phyloP scores from a whole-genome alignment of 352 stramenopile species.

The Pythium biforme region DNA sequence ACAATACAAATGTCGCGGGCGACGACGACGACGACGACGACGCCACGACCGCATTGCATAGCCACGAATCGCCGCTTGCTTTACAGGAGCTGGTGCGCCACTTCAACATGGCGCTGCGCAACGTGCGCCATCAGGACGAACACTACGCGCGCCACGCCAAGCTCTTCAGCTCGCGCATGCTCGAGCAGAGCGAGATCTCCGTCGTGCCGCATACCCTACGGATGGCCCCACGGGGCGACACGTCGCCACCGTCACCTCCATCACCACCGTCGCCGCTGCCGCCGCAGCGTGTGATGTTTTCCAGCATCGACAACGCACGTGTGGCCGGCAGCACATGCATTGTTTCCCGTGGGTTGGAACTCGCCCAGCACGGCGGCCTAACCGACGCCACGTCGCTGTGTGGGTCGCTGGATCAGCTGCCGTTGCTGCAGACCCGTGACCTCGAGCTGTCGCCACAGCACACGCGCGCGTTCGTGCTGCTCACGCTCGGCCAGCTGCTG shows the following conservation, averaged over 20 bases:
- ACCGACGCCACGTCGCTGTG: conserved; percentile 4
- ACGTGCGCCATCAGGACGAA: conserved; percentile 57
- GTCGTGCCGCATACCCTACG: conserved; percentile 39
- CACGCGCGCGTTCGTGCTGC: conserved; percentile 34
- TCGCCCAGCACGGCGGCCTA: background rate
- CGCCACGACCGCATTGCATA: background rate
- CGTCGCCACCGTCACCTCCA: background rate
- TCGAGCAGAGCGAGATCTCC: conserved; percentile 63
- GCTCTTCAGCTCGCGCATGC: conserved; percentile 62
- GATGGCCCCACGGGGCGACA: no score
- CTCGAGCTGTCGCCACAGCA: conserved; percentile 45
- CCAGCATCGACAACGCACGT: conserved; percentile 10
- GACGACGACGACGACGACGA: background rate
- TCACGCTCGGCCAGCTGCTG: conserved; percentile 47
- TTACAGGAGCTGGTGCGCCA: conserved; percentile 22
- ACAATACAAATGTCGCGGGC: background rate
- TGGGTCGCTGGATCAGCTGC: conserved; percentile 34
- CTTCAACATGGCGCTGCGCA: conserved; percentile 35
- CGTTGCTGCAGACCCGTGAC: conserved; percentile 33
- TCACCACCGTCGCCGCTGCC: background rate
- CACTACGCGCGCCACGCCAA: conserved; percentile 64
- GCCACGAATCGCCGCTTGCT: background rate
- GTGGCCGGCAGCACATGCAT: background rate
- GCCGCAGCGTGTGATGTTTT: background rate
- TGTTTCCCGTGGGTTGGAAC: background rate